These are phyloP conservation scores for Entophlyctis luteolus DNA, from an alignment of 192 early-diverging fungal species.

Conservation along the genomic window DNA sequence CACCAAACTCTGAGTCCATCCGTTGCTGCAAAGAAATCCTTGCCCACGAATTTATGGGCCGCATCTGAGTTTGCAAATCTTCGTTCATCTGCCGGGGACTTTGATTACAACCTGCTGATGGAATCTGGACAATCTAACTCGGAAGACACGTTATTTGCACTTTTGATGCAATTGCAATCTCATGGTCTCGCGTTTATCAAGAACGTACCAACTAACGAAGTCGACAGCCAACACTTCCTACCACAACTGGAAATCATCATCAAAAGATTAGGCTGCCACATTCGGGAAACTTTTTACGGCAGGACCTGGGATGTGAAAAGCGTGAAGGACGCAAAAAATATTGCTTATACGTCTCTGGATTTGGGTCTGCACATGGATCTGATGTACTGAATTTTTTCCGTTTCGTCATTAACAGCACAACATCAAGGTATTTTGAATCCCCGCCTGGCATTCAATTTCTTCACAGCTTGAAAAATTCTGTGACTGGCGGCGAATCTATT, in stretches of 20 bases:
- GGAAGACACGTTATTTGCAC: conserved; percentile 48
- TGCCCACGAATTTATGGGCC: conserved; percentile 34
- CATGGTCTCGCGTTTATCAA: conserved; percentile 68
- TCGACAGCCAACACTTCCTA: neutral
- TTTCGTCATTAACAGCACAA: neutral
- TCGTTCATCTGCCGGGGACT: neutral
- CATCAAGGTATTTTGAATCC: conserved; percentile 66
- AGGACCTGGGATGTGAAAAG: conserved; percentile 74
- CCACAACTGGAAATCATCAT: conserved; percentile 54
- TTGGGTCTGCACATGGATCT: conserved; percentile 86
- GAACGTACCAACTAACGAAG: conserved; percentile 56
- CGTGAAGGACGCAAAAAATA: conserved; percentile 70
- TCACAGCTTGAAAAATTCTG: conserved; percentile 73
- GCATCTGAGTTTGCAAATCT: conserved; percentile 7
- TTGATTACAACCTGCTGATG: conserved; percentile 21
- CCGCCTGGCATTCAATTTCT: conserved; percentile 79
- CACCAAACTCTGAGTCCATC: neutral
- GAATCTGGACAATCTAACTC: conserved; percentile 54
- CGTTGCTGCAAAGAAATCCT: too few species aligned
- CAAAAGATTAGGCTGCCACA: conserved; percentile 62
- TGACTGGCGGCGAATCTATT: conserved; percentile 67
- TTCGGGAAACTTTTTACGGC: conserved; percentile 72
- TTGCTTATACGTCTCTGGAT: conserved; percentile 77
- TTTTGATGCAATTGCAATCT: conserved; percentile 56
- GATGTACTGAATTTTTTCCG: conserved; percentile 49